Evolutionary conservation across 1,284 basidiomycete species (phyloP).

Genomic region (Microstroma glucosiphilum): DNA sequence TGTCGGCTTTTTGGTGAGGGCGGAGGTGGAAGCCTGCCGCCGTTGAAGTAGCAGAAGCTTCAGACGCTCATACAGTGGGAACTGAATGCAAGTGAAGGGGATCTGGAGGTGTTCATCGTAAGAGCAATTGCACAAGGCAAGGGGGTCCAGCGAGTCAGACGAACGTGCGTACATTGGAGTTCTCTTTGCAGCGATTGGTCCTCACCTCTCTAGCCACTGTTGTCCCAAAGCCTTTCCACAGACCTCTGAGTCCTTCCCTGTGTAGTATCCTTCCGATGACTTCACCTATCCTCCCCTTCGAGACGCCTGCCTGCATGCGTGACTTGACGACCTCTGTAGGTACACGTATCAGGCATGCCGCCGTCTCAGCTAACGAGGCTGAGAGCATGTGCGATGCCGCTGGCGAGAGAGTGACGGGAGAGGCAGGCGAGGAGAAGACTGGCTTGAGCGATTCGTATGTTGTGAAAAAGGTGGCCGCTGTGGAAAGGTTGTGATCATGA

Average conservation of each 20-base stretch:
- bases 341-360: conserved; percentile 84
- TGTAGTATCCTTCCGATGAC: conserved; percentile 55
- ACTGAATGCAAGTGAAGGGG: conserved; percentile 95
- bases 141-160: no score
- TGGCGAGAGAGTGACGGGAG: conserved; percentile 24
- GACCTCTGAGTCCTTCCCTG: conserved; percentile 63
- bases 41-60: conserved; percentile 55
- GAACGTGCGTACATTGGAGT: no score
- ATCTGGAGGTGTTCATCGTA: no score
- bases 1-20: no score
- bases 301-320: conserved; percentile 68
- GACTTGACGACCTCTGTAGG: conserved; percentile 92
- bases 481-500: background rate
- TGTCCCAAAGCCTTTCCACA: conserved; percentile 72
- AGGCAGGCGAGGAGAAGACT: conserved; percentile 31
- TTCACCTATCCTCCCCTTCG: conserved; percentile 59
- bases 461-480: conserved; percentile 86
- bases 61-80: conserved; percentile 87
- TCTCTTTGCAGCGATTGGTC: conserved; percentile 13
- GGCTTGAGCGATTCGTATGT: conserved; percentile 87
- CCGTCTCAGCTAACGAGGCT: conserved; percentile 52
- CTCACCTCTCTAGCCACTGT: conserved; percentile 71
- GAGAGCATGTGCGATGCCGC: conserved; percentile 51
- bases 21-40: background rate
- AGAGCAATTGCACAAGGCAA: no score